Percentiles rank a stretch among this genome's conserved stretches.
These are phyloP conservation scores for Hyphodiscus sp. DNA, from an alignment of 2,329 filamentous ascomycete species.

Conservation along the genomic window DNA sequence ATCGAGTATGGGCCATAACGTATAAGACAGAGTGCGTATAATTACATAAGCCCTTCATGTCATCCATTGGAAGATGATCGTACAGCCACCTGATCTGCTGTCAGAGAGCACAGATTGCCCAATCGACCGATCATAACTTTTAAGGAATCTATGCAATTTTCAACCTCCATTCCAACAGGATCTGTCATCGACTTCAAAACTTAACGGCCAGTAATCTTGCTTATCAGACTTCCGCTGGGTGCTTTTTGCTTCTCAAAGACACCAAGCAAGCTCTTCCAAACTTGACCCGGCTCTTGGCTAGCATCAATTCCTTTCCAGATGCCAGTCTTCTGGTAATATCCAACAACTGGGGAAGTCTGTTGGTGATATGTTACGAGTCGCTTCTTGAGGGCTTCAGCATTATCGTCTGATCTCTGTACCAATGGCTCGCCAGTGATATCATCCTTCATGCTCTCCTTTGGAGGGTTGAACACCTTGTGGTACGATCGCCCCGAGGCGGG, in stretches of 20 bases:
- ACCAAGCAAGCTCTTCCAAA: constrained; percentile 87
- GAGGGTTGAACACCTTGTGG: constrained; percentile 98
- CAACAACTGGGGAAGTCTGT: constrained; percentile 87
- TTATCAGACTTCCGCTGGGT: constrained; percentile 25
- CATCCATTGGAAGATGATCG: constrained; percentile 22
- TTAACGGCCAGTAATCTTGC: constrained; percentile 30
- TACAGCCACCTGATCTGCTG: constrained; percentile 22
- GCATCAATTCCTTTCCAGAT: constrained; percentile 97
- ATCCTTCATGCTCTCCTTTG: constrained; percentile 89
- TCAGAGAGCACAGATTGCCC: constrained; percentile 17
- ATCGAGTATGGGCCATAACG: constrained; percentile 2
- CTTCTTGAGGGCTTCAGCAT: constrained; percentile 93
- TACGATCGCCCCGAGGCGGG: constrained; percentile 94
- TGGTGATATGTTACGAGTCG: constrained; percentile 86
- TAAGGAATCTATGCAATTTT: constrained; percentile 26
- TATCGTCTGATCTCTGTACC: constrained; percentile 95
- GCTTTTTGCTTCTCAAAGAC: constrained; percentile 63
- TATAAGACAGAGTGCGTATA: constrained; percentile 20
- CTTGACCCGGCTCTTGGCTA: constrained; percentile 88
- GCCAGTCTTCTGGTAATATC: constrained; percentile 94
- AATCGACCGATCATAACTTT: constrained; percentile 21
- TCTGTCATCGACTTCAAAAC: neutral
- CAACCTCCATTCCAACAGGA: constrained; percentile 3
- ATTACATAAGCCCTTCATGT: constrained; percentile 23
- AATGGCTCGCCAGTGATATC: constrained; percentile 95